Evolutionary conservation across 306 rosid species (phyloP).

Genomic region (Fragaria nilgerrensis): DNA sequence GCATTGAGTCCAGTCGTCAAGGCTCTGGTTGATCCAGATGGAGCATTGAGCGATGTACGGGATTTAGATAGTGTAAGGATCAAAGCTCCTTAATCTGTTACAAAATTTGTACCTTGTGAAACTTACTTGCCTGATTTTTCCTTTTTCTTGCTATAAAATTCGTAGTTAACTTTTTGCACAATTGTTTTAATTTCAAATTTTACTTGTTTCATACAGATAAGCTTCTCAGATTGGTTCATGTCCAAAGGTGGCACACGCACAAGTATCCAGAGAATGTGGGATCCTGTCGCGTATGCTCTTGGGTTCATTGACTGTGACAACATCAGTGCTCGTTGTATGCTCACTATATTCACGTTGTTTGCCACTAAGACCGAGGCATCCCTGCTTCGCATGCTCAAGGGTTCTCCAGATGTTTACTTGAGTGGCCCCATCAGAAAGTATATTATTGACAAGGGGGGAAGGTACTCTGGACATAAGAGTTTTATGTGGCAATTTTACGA

Average conservation of each 20-base stretch:
- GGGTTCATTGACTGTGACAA: slow-evolving; percentile 98
- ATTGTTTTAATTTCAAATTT: slow-evolving; percentile 9
- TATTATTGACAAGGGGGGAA: slow-evolving; percentile 92
- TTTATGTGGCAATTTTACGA: slow-evolving; percentile 16
- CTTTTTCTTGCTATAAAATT: neutral
- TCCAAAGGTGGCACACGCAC: slow-evolving; percentile 98
- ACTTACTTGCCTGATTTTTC: slow-evolving; percentile 7
- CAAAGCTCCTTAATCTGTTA: slow-evolving; percentile 15
- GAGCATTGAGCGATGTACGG: slow-evolving; percentile 84
- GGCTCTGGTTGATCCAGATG: slow-evolving; percentile 97
- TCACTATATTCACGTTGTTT: slow-evolving; percentile 90
- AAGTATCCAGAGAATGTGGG: slow-evolving; percentile 90
- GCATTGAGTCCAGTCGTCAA: slow-evolving; percentile 95
- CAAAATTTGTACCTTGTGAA: slow-evolving; percentile 5
- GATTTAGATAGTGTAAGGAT: slow-evolving; percentile 81
- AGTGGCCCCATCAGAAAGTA: slow-evolving; percentile 92
- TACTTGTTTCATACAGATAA: slow-evolving; percentile 54
- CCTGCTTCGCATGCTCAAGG: slow-evolving; percentile 93
- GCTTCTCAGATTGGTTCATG: slow-evolving; percentile 97
- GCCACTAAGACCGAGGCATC: slow-evolving; percentile 99
- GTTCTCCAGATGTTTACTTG: slow-evolving; percentile 89
- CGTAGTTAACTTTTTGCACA: neutral
- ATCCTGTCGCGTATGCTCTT: slow-evolving; percentile 98
- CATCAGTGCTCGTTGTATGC: slow-evolving; percentile 99
- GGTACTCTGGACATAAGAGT: slow-evolving; percentile 41